These are phyloP conservation scores for Cicer judaicum DNA, from an alignment of 306 rosid species.

Conservation along the genomic window DNA sequence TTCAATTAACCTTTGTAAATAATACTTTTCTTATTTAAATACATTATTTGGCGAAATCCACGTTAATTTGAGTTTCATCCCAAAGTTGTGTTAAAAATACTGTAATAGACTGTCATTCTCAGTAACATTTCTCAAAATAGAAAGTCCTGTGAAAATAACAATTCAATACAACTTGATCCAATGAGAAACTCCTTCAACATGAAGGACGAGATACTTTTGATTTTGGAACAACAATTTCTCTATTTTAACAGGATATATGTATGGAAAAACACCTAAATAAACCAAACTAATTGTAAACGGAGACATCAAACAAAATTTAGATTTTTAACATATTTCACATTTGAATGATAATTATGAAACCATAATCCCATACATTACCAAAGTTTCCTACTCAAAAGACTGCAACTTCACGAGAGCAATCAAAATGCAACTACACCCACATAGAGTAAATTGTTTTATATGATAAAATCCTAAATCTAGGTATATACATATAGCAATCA, in stretches of 20 bases:
- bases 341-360: constrained; percentile 4
- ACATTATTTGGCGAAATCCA: no score
- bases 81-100: no score
- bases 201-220: not conserved
- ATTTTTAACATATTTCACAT: constrained; percentile 20
- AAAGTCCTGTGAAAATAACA: not conserved
- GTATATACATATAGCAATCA: constrained; percentile 21
- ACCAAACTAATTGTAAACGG: not conserved
- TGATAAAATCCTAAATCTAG: constrained; percentile 12
- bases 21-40: no score
- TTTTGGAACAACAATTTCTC: constrained; percentile 6
- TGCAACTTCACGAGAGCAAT: not conserved
- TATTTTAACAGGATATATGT: not conserved
- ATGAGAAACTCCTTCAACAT: not conserved
- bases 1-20: no score
- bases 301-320: not conserved
- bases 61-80: no score
- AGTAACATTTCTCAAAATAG: not conserved
- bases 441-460: constrained; percentile 9
- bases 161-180: not conserved
- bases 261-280: not conserved
- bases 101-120: no score
- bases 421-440: not conserved
- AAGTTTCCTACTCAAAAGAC: constrained; percentile 1
- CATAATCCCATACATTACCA: constrained; percentile 11